Percentiles rank a stretch among this genome's conserved stretches.
Evolutionary conservation across 192 early-diverging fungal genomes (phyloP).

Genomic region (Chytriomyces sp.): DNA sequence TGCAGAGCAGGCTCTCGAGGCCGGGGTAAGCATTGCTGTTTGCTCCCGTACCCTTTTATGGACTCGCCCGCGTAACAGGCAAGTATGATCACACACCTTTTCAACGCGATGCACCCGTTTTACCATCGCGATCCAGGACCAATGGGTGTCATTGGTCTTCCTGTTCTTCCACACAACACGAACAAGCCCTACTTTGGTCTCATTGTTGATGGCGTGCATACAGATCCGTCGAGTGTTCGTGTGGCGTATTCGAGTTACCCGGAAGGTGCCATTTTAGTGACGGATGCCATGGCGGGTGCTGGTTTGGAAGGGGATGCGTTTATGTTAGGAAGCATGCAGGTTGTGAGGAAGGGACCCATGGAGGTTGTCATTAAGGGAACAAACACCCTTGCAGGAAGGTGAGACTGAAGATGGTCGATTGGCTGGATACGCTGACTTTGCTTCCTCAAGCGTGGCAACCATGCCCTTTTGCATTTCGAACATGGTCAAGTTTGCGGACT

Average conservation of each 20-base stretch:
- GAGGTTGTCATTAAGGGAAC: neutral
- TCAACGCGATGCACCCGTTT: conserved; percentile 43
- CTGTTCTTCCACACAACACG: neutral
- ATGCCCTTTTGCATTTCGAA: conserved; percentile 11
- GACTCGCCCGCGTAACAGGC: conserved; percentile 66
- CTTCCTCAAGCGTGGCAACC: conserved; percentile 6
- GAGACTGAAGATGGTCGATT: too few species aligned
- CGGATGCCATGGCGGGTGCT: conserved; percentile 72
- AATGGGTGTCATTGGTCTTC: conserved; percentile 69
- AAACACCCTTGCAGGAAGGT: conserved; percentile 37
- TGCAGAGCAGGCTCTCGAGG: conserved; percentile 6
- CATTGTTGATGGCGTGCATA: conserved; percentile 81
- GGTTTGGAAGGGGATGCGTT: neutral
- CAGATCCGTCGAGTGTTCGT: conserved; percentile 71
- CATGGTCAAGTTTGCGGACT: neutral
- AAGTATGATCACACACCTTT: conserved; percentile 79
- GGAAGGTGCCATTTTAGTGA: conserved; percentile 73
- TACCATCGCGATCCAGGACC: conserved; percentile 85
- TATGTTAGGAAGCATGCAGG: conserved; percentile 5
- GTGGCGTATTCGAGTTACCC: conserved; percentile 81
- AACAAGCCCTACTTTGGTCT: conserved; percentile 79
- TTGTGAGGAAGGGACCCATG: neutral
- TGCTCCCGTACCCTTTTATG: neutral
- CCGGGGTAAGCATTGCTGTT: conserved; percentile 41
- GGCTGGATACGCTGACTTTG: too few species aligned